phyloP scores from a whole-genome alignment of 495 filamentous ascomycete genomes.

The Podospora pseudocomata region DNA sequence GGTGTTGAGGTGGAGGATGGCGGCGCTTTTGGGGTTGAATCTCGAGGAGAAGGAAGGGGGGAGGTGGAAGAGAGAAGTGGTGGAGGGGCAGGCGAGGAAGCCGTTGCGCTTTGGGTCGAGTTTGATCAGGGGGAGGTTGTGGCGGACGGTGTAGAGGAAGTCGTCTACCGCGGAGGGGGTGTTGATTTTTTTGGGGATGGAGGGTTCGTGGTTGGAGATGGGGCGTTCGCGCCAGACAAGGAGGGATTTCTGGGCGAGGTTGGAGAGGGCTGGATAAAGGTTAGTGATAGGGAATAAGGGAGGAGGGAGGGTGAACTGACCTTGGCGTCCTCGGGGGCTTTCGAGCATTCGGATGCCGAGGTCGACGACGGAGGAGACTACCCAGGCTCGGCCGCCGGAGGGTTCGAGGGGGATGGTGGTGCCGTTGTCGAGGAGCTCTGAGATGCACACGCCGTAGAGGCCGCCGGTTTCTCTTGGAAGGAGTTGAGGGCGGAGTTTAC shows the following conservation, averaged over 20 bases:
- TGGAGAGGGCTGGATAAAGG: constrained; percentile 16
- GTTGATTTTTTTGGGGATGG: background rate
- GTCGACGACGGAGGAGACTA: constrained; percentile 22
- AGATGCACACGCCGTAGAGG: constrained; percentile 23
- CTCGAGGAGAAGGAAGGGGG: constrained; percentile 3
- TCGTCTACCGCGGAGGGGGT: constrained; percentile 14
- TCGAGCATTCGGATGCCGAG: constrained; percentile 26
- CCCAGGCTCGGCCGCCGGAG: constrained; percentile 16
- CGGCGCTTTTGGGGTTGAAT: constrained; percentile 21
- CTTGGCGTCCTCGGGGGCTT: constrained; percentile 13
- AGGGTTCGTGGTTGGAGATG: constrained; percentile 7
- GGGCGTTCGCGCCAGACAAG: constrained; percentile 19
- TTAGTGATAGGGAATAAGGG: background rate
- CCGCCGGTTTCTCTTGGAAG: constrained; percentile 9
- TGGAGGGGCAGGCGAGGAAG: constrained; percentile 15
- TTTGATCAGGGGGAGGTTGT: constrained; percentile 21
- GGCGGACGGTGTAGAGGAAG: constrained; percentile 20
- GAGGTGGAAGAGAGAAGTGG: background rate
- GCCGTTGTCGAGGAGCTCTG: constrained; percentile 19
- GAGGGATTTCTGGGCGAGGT: constrained; percentile 19
- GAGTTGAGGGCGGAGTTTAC: background rate
- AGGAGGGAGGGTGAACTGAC: constrained; percentile 3
- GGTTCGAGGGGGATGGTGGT: constrained; percentile 15
- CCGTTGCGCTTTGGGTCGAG: constrained; percentile 19
- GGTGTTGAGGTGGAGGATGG: constrained; percentile 22